Evolutionary conservation across 2,329 filamentous ascomycete species (phyloP), one percentile per base, ranked within the genome.

Genomic region (Aspergillus alliaceus): DNA sequence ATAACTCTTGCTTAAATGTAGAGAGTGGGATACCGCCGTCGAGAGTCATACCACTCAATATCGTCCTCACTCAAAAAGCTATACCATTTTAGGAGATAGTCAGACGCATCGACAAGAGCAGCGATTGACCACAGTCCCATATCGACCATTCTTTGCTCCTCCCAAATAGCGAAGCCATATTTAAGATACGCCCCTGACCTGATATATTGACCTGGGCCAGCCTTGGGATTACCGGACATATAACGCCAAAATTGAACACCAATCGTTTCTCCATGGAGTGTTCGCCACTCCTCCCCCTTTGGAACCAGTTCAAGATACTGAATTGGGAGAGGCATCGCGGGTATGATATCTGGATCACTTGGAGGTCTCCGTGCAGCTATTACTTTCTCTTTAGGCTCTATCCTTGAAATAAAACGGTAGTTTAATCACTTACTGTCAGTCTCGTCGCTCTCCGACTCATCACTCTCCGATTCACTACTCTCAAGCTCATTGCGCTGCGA

Each of bases 121-220:
- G 27, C 11, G 27, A 15, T 24, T 2, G 51, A 35, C 51, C 51
- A 54, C 15, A 54, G 15, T 24, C 51, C 51, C 18, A 44, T 32
- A 29, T 54, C 39, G 7, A 37, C 22, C 51, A 54, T 54, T 25
- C 51, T 40, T 6, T 24, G 31, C 15, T 46, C 22, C 27, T 54
- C 51, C 51, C 51, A 54, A 31, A 54, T n/a, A 29, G 40, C 39
- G 8, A 54, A 37, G 6, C 51, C 51, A 27, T 46, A 54, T 8
- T 35, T 27, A 32, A 29, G 18, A 18, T 54, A 54, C 2, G 31
- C 27, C 0, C 18, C 15, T 15, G 34, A 29, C 14, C 14, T 0
- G 8, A 54, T 46, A 4, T n/a, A 27, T 11, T 24, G 15, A 20
- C 20, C 27, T 1, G 51, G 29, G 2, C 39, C 51, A 9, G 51